Percentiles rank a stretch among this genome's conserved stretches.
These are phyloP conservation scores for Saturnispora sanitii DNA, from an alignment of 805 yeast species.

Conservation along the genomic window DNA sequence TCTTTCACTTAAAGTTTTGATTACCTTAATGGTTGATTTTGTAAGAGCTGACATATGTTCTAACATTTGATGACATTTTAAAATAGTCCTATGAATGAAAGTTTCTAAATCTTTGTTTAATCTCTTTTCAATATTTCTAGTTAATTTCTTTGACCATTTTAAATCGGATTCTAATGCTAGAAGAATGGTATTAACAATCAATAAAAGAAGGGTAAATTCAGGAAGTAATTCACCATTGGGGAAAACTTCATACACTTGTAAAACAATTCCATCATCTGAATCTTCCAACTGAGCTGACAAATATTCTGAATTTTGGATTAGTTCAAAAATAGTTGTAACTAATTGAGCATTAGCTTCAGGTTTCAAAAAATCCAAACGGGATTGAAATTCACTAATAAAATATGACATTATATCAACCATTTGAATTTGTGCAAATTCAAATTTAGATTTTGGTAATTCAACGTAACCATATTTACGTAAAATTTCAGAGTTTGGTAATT, in stretches of 20 bases:
- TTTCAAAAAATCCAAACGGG: slow-evolving; percentile 14
- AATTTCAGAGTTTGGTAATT: slow-evolving; percentile 84
- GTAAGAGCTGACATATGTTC: slow-evolving; percentile 41
- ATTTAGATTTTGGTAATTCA: slow-evolving; percentile 57
- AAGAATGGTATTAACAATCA: slow-evolving; percentile 36
- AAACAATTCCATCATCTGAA: slow-evolving; percentile 29
- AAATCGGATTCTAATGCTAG: slow-evolving; percentile 24
- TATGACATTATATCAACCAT: slow-evolving; percentile 32
- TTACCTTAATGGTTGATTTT: slow-evolving; percentile 21
- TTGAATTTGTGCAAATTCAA: slow-evolving; percentile 74
- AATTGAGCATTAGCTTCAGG: slow-evolving; percentile 13
- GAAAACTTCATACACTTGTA: slow-evolving; percentile 57
- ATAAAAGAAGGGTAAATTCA: slow-evolving; percentile 48
- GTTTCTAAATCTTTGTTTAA: slow-evolving; percentile 23
- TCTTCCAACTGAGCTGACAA: slow-evolving; percentile 26
- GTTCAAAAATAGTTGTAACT: slow-evolving; percentile 30
- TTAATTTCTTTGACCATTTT: slow-evolving; percentile 25
- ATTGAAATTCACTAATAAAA: slow-evolving; percentile 23
- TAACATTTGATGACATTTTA: slow-evolving; percentile 52
- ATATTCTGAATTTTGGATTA: slow-evolving; percentile 28
- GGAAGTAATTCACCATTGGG: slow-evolving; percentile 45
- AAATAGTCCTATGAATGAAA: slow-evolving; percentile 39
- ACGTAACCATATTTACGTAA: slow-evolving; percentile 88
- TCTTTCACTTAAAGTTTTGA: slow-evolving; percentile 25
- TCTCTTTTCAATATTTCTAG: slow-evolving; percentile 15